Evolutionary conservation across 2,329 filamentous ascomycete genomes (phyloP).

Genomic region (Epichloe baconii): DNA sequence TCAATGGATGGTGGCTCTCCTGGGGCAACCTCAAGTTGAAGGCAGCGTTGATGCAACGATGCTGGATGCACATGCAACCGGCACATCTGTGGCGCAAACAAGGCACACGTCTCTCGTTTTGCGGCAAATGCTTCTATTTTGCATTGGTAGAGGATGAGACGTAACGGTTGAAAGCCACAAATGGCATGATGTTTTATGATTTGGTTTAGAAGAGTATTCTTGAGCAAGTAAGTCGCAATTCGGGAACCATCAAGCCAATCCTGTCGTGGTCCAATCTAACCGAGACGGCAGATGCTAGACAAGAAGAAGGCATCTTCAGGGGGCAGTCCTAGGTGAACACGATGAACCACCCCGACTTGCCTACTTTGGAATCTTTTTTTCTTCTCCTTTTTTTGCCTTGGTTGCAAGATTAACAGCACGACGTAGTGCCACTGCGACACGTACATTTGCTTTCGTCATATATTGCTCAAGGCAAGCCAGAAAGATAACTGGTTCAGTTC

Average conservation of each 20-base stretch:
- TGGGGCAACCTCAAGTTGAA: background rate
- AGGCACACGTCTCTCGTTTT: background rate
- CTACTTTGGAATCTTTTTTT: background rate
- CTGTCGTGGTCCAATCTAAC: background rate
- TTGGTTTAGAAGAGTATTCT: background rate
- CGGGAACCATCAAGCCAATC: background rate
- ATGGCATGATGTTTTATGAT: background rate
- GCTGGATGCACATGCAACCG: background rate
- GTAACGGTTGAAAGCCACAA: background rate
- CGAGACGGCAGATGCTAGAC: background rate
- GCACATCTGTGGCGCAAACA: background rate
- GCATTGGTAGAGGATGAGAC: background rate
- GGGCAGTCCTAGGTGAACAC: background rate
- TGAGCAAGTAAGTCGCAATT: background rate
- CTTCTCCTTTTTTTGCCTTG: background rate
- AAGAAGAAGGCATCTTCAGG: background rate
- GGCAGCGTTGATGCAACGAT: background rate
- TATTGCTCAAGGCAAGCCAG: background rate
- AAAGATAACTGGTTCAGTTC: background rate
- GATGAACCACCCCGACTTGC: background rate
- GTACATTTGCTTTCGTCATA: background rate
- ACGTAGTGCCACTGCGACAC: background rate
- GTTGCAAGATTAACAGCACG: background rate
- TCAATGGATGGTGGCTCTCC: constrained; percentile 7
- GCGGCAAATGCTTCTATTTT: background rate